Percentiles rank a stretch among this genome's conserved stretches.
These are phyloP conservation scores for Mortierella claussenii DNA, from an alignment of 192 early-diverging fungal species.

Conservation along the genomic window DNA sequence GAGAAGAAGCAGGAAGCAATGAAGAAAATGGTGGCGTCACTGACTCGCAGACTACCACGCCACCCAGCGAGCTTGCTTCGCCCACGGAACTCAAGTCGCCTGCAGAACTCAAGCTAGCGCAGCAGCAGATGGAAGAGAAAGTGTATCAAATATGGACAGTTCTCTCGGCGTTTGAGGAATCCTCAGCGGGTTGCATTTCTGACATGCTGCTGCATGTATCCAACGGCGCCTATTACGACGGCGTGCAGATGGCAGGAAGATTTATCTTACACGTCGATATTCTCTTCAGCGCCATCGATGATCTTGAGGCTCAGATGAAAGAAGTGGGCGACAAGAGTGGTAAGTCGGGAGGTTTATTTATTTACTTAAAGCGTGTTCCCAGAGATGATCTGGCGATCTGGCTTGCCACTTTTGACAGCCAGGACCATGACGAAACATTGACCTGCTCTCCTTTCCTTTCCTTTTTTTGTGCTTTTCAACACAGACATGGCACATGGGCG, in stretches of 20 bases:
- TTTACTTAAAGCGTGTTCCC: too few species aligned
- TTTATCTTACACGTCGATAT: conserved; percentile 95
- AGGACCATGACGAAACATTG: too few species aligned
- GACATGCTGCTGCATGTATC: conserved; percentile 95
- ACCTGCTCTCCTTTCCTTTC: neutral
- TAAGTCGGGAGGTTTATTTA: too few species aligned
- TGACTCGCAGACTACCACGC: too few species aligned
- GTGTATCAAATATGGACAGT: conserved; percentile 91
- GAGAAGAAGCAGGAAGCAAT: neutral
- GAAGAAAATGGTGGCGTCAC: neutral
- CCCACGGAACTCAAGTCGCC: conserved; percentile 22
- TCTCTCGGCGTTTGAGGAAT: conserved; percentile 95
- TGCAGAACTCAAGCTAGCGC: conserved; percentile 63
- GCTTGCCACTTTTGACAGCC: too few species aligned
- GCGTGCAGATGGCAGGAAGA: conserved; percentile 81
- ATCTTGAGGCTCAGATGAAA: conserved; percentile 79
- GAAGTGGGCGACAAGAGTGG: conserved; percentile 70
- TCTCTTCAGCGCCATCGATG: conserved; percentile 90
- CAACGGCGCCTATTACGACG: conserved; percentile 83
- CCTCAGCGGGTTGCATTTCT: conserved; percentile 93
- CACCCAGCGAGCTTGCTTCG: neutral
- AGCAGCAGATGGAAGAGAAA: conserved; percentile 86
- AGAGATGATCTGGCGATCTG: too few species aligned
- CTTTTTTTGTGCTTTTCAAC: neutral
- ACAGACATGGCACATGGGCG: conserved; percentile 76